phyloP scores from a whole-genome alignment of 805 yeast species.

The Hemisphaericaspora nanyangensis region DNA sequence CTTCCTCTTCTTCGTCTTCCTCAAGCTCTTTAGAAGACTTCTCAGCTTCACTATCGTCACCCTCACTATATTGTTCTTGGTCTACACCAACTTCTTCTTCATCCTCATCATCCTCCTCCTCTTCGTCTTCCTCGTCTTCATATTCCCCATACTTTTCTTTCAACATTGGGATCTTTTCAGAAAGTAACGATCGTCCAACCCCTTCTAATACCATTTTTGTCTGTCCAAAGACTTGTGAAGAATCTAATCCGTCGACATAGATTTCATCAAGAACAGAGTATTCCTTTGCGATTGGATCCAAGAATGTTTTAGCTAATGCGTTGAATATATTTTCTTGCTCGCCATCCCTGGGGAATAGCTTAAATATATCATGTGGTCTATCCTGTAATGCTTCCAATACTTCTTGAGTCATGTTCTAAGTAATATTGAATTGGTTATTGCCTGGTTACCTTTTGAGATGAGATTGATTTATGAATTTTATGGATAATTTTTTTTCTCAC shows the following conservation, averaged over 20 bases:
- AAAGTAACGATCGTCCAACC: constrained; percentile 60
- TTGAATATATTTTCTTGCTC: constrained; percentile 19
- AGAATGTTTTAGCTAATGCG: constrained; percentile 40
- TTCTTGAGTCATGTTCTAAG: constrained; percentile 20
- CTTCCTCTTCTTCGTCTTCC: constrained; percentile 14
- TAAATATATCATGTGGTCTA: constrained; percentile 23
- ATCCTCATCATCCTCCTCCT: constrained; percentile 51
- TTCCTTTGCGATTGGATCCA: constrained; percentile 56
- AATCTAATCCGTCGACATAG: constrained; percentile 79
- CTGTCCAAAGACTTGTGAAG: constrained; percentile 93
- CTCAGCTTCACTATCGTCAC: constrained; percentile 18
- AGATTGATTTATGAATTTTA: no score
- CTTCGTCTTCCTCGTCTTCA: constrained; percentile 33
- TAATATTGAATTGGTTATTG: no score
- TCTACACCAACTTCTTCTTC: constrained; percentile 26
- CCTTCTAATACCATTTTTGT: constrained; percentile 80
- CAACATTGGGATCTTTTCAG: constrained; percentile 51
- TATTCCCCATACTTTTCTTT: constrained; percentile 30
- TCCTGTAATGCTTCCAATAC: constrained; percentile 17
- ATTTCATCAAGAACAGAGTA: constrained; percentile 75
- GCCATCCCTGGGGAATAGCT: constrained; percentile 12
- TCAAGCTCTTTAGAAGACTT: constrained; percentile 19
- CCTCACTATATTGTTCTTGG: constrained; percentile 27
- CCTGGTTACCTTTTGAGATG: no score
- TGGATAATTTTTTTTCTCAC: constrained; percentile 1